Conservation (phyloP, 306 rosid species). For the Glycine tomentella region DNA sequence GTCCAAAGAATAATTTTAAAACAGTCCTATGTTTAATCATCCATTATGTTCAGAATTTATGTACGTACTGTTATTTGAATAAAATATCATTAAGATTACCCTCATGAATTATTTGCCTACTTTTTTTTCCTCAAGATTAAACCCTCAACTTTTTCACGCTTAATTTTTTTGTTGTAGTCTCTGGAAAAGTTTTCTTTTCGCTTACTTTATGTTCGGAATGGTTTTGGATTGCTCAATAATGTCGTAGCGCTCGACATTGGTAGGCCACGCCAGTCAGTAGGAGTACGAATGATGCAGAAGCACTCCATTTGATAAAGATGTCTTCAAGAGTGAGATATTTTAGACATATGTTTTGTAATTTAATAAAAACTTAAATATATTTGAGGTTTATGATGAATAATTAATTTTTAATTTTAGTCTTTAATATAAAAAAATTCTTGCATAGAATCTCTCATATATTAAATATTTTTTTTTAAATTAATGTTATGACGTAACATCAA, state of each 20-base stretch:
- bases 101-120: not conserved
- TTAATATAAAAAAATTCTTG: no score
- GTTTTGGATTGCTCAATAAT: constrained; percentile 34
- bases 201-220: constrained; percentile 19
- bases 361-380: no score
- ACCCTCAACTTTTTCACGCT: not conserved
- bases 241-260: constrained; percentile 30
- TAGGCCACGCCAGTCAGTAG: constrained; percentile 23
- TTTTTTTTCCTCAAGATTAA: not conserved
- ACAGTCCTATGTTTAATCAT: not conserved
- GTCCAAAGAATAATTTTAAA: not conserved
- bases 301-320: not conserved
- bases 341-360: no score
- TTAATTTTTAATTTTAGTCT: no score
- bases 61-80: not conserved
- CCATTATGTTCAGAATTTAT: not conserved
- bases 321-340: not conserved
- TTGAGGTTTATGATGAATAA: no score
- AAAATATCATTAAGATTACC: not conserved
- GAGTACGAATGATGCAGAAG: constrained; percentile 2
- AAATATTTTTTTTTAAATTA: no score
- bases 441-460: no score
- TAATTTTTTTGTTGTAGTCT: not conserved
- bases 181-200: constrained; percentile 25
- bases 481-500: no score